Percentiles rank a stretch among this genome's conserved stretches.
Conservation (phyloP, 805 yeast genomes). For the Candida palmyrensis region DNA sequence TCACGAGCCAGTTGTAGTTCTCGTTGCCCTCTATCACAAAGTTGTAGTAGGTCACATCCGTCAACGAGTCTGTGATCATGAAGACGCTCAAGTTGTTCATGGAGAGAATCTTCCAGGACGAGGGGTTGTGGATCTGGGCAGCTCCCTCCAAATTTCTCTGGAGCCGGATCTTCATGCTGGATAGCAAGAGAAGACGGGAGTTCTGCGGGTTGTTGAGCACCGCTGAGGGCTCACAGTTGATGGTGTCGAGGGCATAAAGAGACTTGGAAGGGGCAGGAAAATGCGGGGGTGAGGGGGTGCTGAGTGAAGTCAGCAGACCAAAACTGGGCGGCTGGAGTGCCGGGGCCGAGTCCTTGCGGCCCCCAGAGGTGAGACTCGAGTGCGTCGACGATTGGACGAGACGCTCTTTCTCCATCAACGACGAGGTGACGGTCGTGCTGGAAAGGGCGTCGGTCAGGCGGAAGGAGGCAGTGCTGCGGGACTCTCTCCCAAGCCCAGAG, state of each 20-base stretch:
- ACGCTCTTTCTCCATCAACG: conserved; percentile 28
- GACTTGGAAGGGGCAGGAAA: conserved; percentile 4
- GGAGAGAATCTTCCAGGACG: conserved; percentile 39
- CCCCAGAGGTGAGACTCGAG: conserved; percentile 10
- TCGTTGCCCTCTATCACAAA: conserved; percentile 18
- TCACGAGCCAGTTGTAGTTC: conserved; percentile 26
- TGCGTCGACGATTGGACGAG: conserved; percentile 13
- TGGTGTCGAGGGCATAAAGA: conserved; percentile 2
- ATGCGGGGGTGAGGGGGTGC: neutral
- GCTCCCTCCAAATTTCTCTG: conserved; percentile 30
- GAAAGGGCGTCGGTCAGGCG: too few species aligned
- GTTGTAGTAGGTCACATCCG: conserved; percentile 22
- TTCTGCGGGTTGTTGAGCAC: conserved; percentile 22
- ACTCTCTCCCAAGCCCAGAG: conserved; percentile 1
- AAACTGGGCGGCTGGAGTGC: neutral
- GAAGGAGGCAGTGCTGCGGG: conserved; percentile 1
- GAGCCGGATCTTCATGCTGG: conserved; percentile 30
- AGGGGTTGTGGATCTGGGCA: conserved; percentile 25
- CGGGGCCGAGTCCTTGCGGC: neutral
- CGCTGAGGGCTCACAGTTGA: conserved; percentile 4
- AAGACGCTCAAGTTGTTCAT: conserved; percentile 31
- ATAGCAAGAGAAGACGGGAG: conserved; percentile 17
- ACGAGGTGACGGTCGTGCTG: conserved; percentile 27
- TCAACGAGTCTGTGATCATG: conserved; percentile 22
- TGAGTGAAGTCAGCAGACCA: neutral